Conservation (phyloP, 768 basidiomycete species). For the Daedaleopsis sinensis region DNA sequence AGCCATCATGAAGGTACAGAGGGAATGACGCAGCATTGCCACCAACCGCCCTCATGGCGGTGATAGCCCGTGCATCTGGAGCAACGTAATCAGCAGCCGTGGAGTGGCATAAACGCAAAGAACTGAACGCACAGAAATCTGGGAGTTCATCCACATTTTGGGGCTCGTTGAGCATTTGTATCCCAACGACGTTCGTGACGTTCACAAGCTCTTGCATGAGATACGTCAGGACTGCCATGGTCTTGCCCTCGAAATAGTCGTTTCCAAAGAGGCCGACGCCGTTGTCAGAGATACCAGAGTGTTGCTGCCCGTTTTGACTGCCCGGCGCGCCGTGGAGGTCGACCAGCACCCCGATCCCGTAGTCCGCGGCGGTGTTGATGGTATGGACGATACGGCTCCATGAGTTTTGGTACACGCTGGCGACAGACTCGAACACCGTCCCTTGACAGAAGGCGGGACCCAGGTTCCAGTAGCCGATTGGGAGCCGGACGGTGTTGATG, state of each 20-base stretch:
- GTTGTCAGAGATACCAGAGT: conserved; percentile 49
- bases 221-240: conserved; percentile 44
- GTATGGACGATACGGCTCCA: conserved; percentile 47
- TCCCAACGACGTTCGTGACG: conserved; percentile 46
- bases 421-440: conserved; percentile 42
- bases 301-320: conserved; percentile 46
- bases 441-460: conserved; percentile 39
- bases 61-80: conserved; percentile 55
- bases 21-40: conserved; percentile 44
- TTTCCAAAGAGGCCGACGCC: conserved; percentile 41
- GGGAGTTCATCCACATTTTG: conserved; percentile 48
- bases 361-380: conserved; percentile 43
- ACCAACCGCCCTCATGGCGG: conserved; percentile 47
- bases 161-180: conserved; percentile 57
- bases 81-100: background rate
- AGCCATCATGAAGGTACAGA: conserved; percentile 71
- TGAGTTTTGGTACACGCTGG: conserved; percentile 47
- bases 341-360: conserved; percentile 51
- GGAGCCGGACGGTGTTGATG: conserved; percentile 62
- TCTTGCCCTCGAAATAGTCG: conserved; percentile 39
- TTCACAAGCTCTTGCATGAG: conserved; percentile 32
- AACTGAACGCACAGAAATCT: conserved; percentile 43
- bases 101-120: conserved; percentile 7
- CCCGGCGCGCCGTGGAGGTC: conserved; percentile 60
- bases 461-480: conserved; percentile 55